Percentiles rank a stretch among this genome's conserved stretches.
These are phyloP conservation scores for Colletotrichum karsti DNA, from an alignment of 2,329 filamentous ascomycete species.

Conservation along the genomic window DNA sequence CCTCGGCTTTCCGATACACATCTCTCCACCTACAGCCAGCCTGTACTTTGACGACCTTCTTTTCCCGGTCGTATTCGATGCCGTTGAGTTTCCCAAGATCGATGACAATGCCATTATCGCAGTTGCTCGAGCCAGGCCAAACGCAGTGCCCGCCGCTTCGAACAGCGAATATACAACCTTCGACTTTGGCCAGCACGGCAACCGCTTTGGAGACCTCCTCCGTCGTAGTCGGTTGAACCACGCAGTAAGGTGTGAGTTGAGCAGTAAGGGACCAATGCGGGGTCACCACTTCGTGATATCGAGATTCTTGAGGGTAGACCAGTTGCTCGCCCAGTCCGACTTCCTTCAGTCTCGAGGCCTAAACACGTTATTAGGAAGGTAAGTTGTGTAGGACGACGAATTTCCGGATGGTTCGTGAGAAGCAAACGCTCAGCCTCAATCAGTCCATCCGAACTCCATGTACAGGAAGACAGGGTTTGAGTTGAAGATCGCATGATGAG, in stretches of 20 bases:
- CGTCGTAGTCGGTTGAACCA: background rate
- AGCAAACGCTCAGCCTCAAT: too few relatives aligned
- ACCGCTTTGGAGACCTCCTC: background rate
- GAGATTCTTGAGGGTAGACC: background rate
- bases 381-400: too few relatives aligned
- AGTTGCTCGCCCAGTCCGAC: too few relatives aligned
- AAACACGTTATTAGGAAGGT: too few relatives aligned
- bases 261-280: background rate
- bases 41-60: conserved; percentile 36
- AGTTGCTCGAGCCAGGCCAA: conserved; percentile 19
- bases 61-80: conserved; percentile 35
- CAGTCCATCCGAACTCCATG: too few relatives aligned
- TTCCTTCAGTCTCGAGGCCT: too few relatives aligned
- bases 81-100: conserved; percentile 18
- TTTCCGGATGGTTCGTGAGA: too few relatives aligned
- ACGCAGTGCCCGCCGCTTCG: conserved; percentile 34
- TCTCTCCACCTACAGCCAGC: conserved; percentile 36
- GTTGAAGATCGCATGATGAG: too few relatives aligned
- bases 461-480: too few relatives aligned
- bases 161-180: conserved; percentile 32
- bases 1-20: conserved; percentile 40
- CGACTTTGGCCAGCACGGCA: background rate
- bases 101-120: conserved; percentile 31
- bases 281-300: background rate
- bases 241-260: background rate